Percentiles rank a stretch among this genome's conserved stretches.
phyloP scores from a whole-genome alignment of 2,329 filamentous ascomycete species.

The Cadophora luteo-olivacea region DNA sequence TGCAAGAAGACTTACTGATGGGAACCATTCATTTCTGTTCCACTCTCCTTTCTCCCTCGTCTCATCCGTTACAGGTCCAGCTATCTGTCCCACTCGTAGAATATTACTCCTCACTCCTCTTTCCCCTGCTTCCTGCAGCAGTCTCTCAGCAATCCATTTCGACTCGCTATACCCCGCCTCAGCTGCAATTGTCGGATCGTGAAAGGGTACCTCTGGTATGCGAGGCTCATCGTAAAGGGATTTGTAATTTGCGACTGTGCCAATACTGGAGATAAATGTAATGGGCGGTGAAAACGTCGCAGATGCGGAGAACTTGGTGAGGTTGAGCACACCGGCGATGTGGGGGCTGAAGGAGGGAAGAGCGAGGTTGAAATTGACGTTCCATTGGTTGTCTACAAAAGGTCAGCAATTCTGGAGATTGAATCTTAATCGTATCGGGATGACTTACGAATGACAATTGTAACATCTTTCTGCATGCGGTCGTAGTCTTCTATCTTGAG shows the following conservation, averaged over 20 bases:
- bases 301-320: not conserved
- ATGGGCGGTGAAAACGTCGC: not conserved
- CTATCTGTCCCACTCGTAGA: slow-evolving; percentile 20
- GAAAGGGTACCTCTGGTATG: not conserved
- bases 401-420: no score
- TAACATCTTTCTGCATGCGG: no score
- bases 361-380: slow-evolving; percentile 7
- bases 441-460: no score
- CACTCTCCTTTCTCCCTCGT: slow-evolving; percentile 4
- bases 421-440: no score
- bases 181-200: not conserved
- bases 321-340: not conserved
- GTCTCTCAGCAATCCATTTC: slow-evolving; percentile 17
- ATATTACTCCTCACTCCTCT: slow-evolving; percentile 6
- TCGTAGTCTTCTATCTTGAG: no score
- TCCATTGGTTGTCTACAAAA: not conserved
- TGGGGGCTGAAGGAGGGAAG: not conserved
- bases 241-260: not conserved
- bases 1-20: slow-evolving; percentile 5
- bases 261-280: slow-evolving; percentile 7
- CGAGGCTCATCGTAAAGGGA: not conserved
- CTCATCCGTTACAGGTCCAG: slow-evolving; percentile 9
- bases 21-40: slow-evolving; percentile 23
- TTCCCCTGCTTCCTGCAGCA: not conserved
- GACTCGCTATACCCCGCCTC: slow-evolving; percentile 13